phyloP scores from a whole-genome alignment of 306 rosid species.

The Glycine tomentella region DNA sequence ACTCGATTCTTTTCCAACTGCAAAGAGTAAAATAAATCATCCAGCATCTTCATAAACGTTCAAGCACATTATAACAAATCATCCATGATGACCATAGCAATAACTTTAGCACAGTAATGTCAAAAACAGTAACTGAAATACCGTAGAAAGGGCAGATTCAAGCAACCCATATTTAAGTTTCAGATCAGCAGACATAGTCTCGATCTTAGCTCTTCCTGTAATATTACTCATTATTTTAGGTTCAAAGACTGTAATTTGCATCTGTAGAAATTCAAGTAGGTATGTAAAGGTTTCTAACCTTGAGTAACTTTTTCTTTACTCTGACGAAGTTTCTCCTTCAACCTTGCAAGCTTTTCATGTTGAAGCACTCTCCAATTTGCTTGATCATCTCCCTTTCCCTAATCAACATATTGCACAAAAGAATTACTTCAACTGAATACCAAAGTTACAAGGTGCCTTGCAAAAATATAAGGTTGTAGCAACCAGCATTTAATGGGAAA shows the following conservation, averaged over 20 bases:
- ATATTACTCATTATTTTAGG: slow-evolving; percentile 45
- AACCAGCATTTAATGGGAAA: not conserved
- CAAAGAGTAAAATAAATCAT: slow-evolving; percentile 50
- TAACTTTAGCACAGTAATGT: not conserved
- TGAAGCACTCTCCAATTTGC: slow-evolving; percentile 82
- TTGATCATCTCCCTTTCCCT: slow-evolving; percentile 96
- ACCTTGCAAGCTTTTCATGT: slow-evolving; percentile 76
- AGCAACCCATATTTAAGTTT: slow-evolving; percentile 75
- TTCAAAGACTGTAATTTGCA: slow-evolving; percentile 36
- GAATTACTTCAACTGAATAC: slow-evolving; percentile 43
- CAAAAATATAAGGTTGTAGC: slow-evolving; percentile 25
- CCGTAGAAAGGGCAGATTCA: slow-evolving; percentile 80
- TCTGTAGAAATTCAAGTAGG: slow-evolving; percentile 26
- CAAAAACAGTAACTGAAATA: slow-evolving; percentile 45
- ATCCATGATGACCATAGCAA: too few relatives aligned
- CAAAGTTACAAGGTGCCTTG: slow-evolving; percentile 13
- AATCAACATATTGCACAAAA: slow-evolving; percentile 39
- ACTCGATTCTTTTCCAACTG: slow-evolving; percentile 85
- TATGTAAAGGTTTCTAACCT: slow-evolving; percentile 61
- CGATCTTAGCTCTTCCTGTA: slow-evolving; percentile 79
- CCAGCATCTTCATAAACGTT: slow-evolving; percentile 27
- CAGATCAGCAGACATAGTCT: slow-evolving; percentile 63
- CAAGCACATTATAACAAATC: not conserved
- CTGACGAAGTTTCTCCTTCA: slow-evolving; percentile 74
- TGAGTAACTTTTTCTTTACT: slow-evolving; percentile 66